Base-by-base conservation (phyloP, 1,284 basidiomycete species). In the Ustilago trichophora region DNA sequence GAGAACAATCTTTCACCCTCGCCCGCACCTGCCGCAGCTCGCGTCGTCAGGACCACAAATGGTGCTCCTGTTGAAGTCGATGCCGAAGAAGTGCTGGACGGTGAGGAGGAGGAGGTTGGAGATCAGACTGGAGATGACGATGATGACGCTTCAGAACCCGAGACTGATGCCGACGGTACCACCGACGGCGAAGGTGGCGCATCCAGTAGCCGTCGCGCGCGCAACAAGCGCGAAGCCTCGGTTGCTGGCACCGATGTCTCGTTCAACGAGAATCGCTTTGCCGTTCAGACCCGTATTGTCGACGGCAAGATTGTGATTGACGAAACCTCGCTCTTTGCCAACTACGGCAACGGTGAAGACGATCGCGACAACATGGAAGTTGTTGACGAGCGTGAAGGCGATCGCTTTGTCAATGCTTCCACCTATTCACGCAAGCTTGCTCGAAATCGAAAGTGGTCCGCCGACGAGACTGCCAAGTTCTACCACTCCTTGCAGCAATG, bases 401-500 rank as follows among this genome's bases (percentile, higher is more conserved):
- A 78, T 38, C 60, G 70, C 25, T 92, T 93, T 72, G 87, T 91
- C 58, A 94, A 93, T 80, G 91, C 90, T n/a, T 86, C 86, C 16
- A 89, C 89, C 1, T 91, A 91, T 76, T 87, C 88, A 35, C 91
- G 88, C 82, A 88, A 75, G 55, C 58, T 62, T 2, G 62, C 75
- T 3, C 49, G 89, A 53, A 87, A 86, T 60, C 86, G 88, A 27
- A 89, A 91, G 21, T 94, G 92, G 92, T 89, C 88, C 73, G 87
- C 86, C 13, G 89, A 90, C 68, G 92, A 93, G 78, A 93, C 92
- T 0, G 91, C 92, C 56, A 82, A 89, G 15, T 93, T 94, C 80
- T 95, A 87, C 77, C 85, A 90, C 54, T 91, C 91, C 11, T 83
- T 94, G 27, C 86, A 88, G 4, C 91, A 92, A 77, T 93, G 92